Base-by-base conservation (phyloP, 2,329 filamentous ascomycete genomes). In the Fusarium pseudocircinatum region DNA sequence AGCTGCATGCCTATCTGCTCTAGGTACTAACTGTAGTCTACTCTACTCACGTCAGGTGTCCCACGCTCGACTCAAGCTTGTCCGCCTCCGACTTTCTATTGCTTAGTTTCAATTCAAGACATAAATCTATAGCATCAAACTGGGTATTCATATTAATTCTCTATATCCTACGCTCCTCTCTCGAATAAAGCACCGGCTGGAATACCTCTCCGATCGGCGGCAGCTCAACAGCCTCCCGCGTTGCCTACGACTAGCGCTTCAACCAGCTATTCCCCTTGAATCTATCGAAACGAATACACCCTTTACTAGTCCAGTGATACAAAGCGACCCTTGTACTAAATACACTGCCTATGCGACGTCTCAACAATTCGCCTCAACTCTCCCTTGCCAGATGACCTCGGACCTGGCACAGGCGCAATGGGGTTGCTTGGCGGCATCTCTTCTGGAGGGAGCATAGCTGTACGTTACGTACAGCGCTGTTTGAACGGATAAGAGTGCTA, bases 401-500 rank as follows among this genome's bases (percentile, higher is more conserved):
- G 79, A 77, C 79, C 81, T 75, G 74, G 78, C 76, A 75, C 79
- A 80, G 78, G 83, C 83, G 84, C 82, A 82, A 94, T 94, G 92
- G 91, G 90, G 83, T 87, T 90, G 80, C 87, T 94, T 81, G 91
- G 92, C 86, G 91, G 91, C 83, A 86, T 95, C 84, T 94, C 93
- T 84, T 91, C 93, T 75, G 90, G 89, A 81, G 93, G 92, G 85
- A 94, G 90, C 82, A 91, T 95, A 83, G 91, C 91, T 83, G 92
- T 94, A 87, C 75, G 91, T 83, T 67, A 24, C 43, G 66, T 52
- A 52, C 59, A 28, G 47, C 32, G 24, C 49, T 47, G 36, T 42
- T 26, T 39, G 22, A n/a, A 34, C 22, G n/a, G 30, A 34, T 39
- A 14, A 28, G 36, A 39, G 52, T 69, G 53, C 75, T 80, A 75